Conservation (phyloP, 805 yeast genomes). For the Kluyveromyces wickerhamii region DNA sequence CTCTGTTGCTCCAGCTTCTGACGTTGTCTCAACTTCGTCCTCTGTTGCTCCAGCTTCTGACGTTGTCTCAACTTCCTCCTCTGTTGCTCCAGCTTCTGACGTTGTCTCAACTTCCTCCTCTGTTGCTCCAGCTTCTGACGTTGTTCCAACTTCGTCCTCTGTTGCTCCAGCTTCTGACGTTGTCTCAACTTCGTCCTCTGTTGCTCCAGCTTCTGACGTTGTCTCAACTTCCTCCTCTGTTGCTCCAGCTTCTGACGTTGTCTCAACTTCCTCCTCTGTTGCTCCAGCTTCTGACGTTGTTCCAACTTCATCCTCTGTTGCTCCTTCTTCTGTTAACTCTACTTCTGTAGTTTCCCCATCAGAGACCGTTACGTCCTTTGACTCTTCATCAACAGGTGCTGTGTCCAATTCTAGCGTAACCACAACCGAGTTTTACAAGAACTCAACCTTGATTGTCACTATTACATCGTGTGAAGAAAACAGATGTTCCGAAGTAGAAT, state of each 20-base stretch:
- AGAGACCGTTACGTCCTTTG: not conserved
- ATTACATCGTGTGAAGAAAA: constrained; percentile 15
- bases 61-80: not conserved
- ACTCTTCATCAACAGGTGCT: too few species aligned
- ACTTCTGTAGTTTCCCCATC: not conserved
- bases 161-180: not conserved
- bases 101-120: not conserved
- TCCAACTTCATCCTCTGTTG: not conserved
- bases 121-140: not conserved
- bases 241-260: constrained; percentile 1
- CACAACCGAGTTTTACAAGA: not conserved
- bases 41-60: not conserved
- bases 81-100: not conserved
- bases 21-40: too few species aligned
- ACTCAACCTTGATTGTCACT: constrained; percentile 14
- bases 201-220: not conserved
- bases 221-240: not conserved
- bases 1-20: not conserved
- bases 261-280: not conserved
- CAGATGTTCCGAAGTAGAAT: constrained; percentile 7
- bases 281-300: not conserved
- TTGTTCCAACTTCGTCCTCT: not conserved
- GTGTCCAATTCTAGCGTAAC: not conserved
- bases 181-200: not conserved
- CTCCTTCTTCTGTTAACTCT: not conserved